phyloP scores from a whole-genome alignment of 805 yeast genomes.

The Saturnispora hagleri region DNA sequence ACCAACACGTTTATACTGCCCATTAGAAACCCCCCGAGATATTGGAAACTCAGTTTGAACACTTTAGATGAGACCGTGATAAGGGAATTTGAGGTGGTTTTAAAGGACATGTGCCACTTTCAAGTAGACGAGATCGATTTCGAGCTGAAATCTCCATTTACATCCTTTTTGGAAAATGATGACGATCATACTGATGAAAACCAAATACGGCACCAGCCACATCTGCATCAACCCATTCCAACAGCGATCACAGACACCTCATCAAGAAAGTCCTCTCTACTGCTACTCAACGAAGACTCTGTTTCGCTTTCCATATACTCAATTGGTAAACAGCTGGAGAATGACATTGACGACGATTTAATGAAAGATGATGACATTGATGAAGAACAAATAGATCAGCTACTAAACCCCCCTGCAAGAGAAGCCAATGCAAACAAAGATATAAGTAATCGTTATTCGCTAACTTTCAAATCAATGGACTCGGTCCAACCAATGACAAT shows the following conservation, averaged over 20 bases:
- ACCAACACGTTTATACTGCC: constrained; percentile 48
- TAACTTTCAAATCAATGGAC: constrained; percentile 22
- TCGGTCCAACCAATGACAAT: constrained; percentile 6
- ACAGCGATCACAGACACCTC: constrained; percentile 5
- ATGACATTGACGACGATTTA: constrained; percentile 5
- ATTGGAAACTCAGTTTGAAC: constrained; percentile 49
- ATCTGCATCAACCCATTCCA: constrained; percentile 7
- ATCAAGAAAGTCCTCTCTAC: constrained; percentile 9
- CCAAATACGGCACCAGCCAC: neutral
- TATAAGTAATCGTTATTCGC: constrained; percentile 10
- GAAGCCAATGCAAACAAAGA: neutral
- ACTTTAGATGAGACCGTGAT: constrained; percentile 25
- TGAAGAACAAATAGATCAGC: neutral
- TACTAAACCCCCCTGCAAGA: neutral
- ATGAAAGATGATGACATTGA: neutral
- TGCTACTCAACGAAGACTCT: constrained; percentile 2
- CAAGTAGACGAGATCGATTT: neutral
- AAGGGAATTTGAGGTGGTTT: constrained; percentile 21
- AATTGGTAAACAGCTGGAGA: constrained; percentile 6
- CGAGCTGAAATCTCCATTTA: constrained; percentile 8
- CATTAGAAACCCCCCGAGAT: constrained; percentile 64
- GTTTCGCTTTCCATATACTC: constrained; percentile 1
- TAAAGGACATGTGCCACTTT: constrained; percentile 16
- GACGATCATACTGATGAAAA: neutral
- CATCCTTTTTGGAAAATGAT: constrained; percentile 4